A percentile compares a stretch with the other conserved stretches of the same genome.
phyloP scores from a whole-genome alignment of 2,329 filamentous ascomycete species.

The Hortaea sp. region DNA sequence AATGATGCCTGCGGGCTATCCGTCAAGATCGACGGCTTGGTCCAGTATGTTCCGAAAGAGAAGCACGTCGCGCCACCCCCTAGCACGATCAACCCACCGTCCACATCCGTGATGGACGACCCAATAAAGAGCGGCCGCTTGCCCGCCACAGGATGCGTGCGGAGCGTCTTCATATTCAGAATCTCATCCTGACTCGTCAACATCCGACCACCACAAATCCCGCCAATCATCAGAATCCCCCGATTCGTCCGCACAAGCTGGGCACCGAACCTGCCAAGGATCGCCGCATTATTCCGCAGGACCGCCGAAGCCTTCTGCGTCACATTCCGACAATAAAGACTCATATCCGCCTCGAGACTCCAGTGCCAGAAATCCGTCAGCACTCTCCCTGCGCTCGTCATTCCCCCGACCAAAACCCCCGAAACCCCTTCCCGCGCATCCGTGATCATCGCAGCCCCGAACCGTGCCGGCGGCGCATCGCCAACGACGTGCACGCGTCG shows the following conservation, averaged over 20 bases:
- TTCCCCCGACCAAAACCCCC: constrained; percentile 65
- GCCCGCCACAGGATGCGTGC: constrained; percentile 22
- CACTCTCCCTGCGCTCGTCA: constrained; percentile 54
- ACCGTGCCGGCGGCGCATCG: constrained; percentile 39
- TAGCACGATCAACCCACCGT: constrained; percentile 48
- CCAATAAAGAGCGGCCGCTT: constrained; percentile 63
- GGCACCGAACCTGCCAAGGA: constrained; percentile 41
- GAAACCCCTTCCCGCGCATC: constrained; percentile 20
- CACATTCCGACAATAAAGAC: constrained; percentile 28
- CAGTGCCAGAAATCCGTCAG: constrained; percentile 56
- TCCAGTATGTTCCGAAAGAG: constrained; percentile 83
- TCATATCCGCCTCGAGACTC: constrained; percentile 31
- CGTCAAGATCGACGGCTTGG: constrained; percentile 41
- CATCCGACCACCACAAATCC: constrained; percentile 36
- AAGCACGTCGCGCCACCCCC: constrained; percentile 84
- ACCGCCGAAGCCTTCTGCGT: constrained; percentile 15
- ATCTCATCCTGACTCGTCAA: constrained; percentile 45
- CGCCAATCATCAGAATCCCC: constrained; percentile 43
- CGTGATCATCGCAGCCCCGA: constrained; percentile 47
- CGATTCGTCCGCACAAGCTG: constrained; percentile 36
- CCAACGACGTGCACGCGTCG: constrained; percentile 26
- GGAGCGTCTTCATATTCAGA: constrained; percentile 27
- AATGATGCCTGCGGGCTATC: constrained; percentile 13
- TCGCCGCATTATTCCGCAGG: constrained; percentile 15
- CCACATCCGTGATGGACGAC: constrained; percentile 44